These are phyloP conservation scores for Podospora sp. DNA, from an alignment of 495 filamentous ascomycete genomes.

Conservation along the genomic window DNA sequence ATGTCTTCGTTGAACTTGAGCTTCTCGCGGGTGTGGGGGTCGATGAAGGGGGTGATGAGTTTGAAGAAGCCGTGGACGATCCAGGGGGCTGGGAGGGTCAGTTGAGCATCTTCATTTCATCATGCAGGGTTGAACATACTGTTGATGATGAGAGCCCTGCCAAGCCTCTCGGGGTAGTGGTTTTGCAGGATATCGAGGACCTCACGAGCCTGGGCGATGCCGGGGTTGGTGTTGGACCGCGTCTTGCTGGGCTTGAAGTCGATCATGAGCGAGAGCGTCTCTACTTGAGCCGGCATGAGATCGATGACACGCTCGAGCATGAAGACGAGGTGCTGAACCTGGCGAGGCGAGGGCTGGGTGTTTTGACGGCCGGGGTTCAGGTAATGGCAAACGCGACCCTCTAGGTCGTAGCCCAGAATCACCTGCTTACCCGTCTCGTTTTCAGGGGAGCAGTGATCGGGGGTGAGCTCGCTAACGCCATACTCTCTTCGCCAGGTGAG, in stretches of 20 bases:
- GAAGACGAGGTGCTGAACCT: conserved; percentile 91
- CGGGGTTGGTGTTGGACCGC: conserved; percentile 73
- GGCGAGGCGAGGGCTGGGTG: conserved; percentile 82
- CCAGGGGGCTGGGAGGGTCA: conserved; percentile 69
- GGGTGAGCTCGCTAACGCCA: conserved; percentile 68
- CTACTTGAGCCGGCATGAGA: conserved; percentile 81
- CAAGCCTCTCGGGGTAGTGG: conserved; percentile 93
- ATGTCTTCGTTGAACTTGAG: conserved; percentile 93
- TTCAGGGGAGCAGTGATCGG: conserved; percentile 84
- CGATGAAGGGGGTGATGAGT: conserved; percentile 92
- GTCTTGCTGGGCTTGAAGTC: conserved; percentile 75
- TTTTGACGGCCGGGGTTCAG: conserved; percentile 89
- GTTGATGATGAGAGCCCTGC: conserved; percentile 83
- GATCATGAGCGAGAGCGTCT: conserved; percentile 81
- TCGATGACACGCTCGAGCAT: conserved; percentile 92
- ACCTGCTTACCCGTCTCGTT: conserved; percentile 97
- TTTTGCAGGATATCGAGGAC: conserved; percentile 86
- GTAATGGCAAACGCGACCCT: conserved; percentile 83
- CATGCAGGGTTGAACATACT: conserved; percentile 51
- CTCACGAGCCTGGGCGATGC: conserved; percentile 73
- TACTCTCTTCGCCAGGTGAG: conserved; percentile 90
- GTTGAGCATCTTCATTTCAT: conserved; percentile 15
- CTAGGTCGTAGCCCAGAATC: conserved; percentile 81
- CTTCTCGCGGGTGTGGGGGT: conserved; percentile 87
- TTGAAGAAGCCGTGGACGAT: conserved; percentile 90